Percentiles rank a stretch among this genome's conserved stretches.
Evolutionary conservation across 805 yeast genomes (phyloP).

Genomic region (Sugiyamaella mastotermitis): DNA sequence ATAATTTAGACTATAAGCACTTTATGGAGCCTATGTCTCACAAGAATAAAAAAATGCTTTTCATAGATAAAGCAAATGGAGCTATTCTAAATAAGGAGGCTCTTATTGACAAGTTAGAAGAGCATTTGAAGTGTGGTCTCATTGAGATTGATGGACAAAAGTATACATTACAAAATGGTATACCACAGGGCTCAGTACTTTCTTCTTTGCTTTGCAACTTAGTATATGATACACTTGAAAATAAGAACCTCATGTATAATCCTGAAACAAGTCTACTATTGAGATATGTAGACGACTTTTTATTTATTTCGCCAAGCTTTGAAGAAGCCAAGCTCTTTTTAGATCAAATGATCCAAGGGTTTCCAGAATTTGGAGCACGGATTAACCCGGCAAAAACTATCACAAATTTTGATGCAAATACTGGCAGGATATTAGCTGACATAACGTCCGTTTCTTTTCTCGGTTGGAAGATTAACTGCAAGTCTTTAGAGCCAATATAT

Average conservation of each 20-base stretch:
- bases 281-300: conserved; percentile 80
- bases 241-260: conserved; percentile 27
- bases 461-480: conserved; percentile 9
- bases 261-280: conserved; percentile 38
- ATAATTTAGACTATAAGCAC: neutral
- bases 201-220: conserved; percentile 73
- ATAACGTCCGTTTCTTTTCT: conserved; percentile 14
- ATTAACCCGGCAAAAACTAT: conserved; percentile 38
- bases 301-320: conserved; percentile 51
- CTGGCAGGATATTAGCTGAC: conserved; percentile 3
- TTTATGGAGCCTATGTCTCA: neutral
- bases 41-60: neutral
- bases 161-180: conserved; percentile 54
- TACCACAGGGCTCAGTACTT: conserved; percentile 79
- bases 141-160: conserved; percentile 32
- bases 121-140: conserved; percentile 49
- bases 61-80: no score
- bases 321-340: conserved; percentile 29
- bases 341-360: conserved; percentile 31
- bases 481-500: conserved; percentile 20
- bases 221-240: conserved; percentile 56
- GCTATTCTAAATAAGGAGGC: no score
- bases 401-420: conserved; percentile 20
- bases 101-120: conserved; percentile 39
- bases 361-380: conserved; percentile 38